Evolutionary conservation across 805 yeast genomes (phyloP), one percentile per base, ranked within the genome.

Genomic region (Sugiyamaella marilandica): DNA sequence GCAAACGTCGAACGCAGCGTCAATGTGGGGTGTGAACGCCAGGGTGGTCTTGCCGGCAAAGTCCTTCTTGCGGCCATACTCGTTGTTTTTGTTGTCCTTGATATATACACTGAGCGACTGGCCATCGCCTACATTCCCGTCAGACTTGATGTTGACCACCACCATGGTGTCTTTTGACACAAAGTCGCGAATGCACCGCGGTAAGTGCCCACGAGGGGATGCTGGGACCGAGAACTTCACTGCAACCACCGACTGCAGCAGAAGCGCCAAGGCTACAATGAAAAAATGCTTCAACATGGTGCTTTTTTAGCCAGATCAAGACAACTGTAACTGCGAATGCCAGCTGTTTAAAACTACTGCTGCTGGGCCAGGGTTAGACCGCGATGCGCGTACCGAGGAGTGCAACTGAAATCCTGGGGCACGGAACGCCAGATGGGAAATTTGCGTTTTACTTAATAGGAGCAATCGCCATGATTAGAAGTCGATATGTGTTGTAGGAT

Each of bases 141-240:
- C 76, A 9, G 95, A 79, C 55, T 81, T 78, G 62, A 89, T 79
- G 59, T 84, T 85, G 53, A 91, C 87, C 45, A 92, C 96, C 26
- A 92, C 98, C 59, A 91, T 71, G 66, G 88, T 92, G 53, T 89
- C 91, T 60, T 82, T 86, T 47, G 79, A 74, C 51, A 87, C 95
- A 66, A 92, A 92, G 69, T 94, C 97, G 68, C 99, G 87, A 59
- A 94, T 79, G 75, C 99, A 94, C 54, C 84, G 80, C 35, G 92
- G 91, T 35, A 56, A 56, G 19, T 57, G 49, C 37, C 66, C 65
- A 26, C 53, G 51, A 21, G 63, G 56, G 34, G 54, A 36, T 16
- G 72, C 72, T 13, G 65, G 67, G 21, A 69, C 63, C 36, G 58
- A 54, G 58, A 69, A 68, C 45, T 59, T 59, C 31, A 69, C 60